Conservation (phyloP, 129 eudicot species). For the Flaveria bidentis region DNA sequence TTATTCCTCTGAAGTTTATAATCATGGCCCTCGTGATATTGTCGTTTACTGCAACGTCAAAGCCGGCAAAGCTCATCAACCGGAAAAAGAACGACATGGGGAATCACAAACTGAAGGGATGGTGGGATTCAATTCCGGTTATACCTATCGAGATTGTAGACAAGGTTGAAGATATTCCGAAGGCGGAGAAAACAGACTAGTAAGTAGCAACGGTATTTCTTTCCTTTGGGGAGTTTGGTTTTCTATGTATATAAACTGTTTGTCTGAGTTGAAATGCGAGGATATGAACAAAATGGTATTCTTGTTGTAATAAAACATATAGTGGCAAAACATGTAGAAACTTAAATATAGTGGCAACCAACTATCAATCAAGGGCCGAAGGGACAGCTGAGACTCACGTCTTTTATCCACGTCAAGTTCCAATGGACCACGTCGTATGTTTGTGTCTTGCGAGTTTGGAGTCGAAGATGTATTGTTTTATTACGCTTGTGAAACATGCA, state of each 20-base stretch:
- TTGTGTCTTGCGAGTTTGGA: no score
- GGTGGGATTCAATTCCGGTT: slow-evolving; percentile 98
- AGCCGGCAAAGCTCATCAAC: slow-evolving; percentile 43
- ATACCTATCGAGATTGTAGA: slow-evolving; percentile 61
- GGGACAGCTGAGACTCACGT: no score
- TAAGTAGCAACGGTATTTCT: slow-evolving; percentile 12
- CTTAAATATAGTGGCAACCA: no score
- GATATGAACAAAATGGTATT: no score
- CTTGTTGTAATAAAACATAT: no score
- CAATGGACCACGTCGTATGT: no score
- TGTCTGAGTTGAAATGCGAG: no score
- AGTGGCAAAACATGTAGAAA: no score
- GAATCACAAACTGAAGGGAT: slow-evolving; percentile 64
- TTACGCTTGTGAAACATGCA: no score
- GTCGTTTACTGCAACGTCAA: slow-evolving; percentile 47
- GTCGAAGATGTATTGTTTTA: no score
- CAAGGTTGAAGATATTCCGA: slow-evolving; percentile 39
- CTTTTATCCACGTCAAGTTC: no score
- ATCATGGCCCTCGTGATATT: slow-evolving; percentile 46
- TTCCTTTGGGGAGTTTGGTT: neutral
- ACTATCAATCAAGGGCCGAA: no score
- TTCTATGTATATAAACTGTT: neutral
- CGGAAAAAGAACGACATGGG: slow-evolving; percentile 48
- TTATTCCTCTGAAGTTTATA: slow-evolving; percentile 67
- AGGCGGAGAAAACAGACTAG: slow-evolving; percentile 23